Evolutionary conservation across 75 land plant genomes (phyloP).

Genomic region (Cupressus sempervirens): DNA sequence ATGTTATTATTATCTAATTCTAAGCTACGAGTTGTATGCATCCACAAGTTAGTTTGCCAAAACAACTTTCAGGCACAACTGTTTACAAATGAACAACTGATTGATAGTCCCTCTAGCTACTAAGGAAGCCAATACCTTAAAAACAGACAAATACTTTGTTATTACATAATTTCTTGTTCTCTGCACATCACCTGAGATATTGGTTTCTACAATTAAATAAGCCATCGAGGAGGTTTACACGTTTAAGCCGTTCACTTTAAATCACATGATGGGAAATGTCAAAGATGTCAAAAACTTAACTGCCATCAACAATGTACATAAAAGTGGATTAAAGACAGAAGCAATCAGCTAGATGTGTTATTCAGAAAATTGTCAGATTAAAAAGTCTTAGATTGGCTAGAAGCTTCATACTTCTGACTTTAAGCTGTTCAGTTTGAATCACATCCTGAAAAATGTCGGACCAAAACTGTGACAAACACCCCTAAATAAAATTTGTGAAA

Average conservation of each 20-base stretch:
- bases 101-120: neutral
- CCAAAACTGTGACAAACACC: too few species aligned
- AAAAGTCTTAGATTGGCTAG: too few species aligned
- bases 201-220: neutral
- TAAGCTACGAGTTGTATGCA: neutral
- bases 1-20: neutral
- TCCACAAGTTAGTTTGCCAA: neutral
- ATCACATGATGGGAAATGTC: neutral
- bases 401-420: neutral
- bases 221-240: neutral
- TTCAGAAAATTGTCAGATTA: too few species aligned
- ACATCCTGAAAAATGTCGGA: too few species aligned
- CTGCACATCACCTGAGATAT: neutral
- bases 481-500: too few species aligned
- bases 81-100: neutral
- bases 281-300: too few species aligned
- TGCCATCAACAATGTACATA: too few species aligned
- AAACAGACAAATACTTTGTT: neutral
- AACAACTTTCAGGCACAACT: neutral
- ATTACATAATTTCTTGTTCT: neutral
- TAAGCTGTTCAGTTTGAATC: too few species aligned
- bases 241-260: neutral
- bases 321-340: too few species aligned
- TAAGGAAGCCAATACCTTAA: neutral
- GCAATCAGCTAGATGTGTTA: too few species aligned